Base-by-base conservation (phyloP, 306 rosid genomes). In the Sicyos edulis region DNA sequence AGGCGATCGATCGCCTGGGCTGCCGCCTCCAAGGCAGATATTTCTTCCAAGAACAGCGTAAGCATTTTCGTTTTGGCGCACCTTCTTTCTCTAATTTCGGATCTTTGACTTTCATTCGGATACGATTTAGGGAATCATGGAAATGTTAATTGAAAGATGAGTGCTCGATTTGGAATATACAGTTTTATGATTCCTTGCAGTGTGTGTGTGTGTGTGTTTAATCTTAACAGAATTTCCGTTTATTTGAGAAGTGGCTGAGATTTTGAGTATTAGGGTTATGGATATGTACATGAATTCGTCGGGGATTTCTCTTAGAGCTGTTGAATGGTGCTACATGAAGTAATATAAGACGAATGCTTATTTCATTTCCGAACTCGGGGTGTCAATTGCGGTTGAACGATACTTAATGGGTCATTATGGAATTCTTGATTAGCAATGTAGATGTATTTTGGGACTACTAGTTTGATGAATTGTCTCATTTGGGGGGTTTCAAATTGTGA, bases 1-100 rank as follows among this genome's bases (percentile, higher is more conserved):
- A 92, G 78, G 98, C 98, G 80, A 47, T 90, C 29, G 98, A 92
- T 82, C 98, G 96, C 78, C 88, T 92, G 17, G 98, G 96, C 37
- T 86, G 85, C 49, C 98, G 96, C 32, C 88, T 92, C 73, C 98
- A 92, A 65, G 96, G 98, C n/a, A 90, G 85, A 71, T 85, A 92
- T 80, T 83, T 74, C 86, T 92, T 92, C 84, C 92, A 87, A 78
- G 98, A 88, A 80, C 96, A 88, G 63, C 88, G 96, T 92, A 84
- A 7, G 86, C 58, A 67, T 66, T 22, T 40, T 34, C 2, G 4
- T 59, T n/a, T n/a, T n/a, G n/a, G n/a, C n/a, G n/a, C n/a, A n/a
- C n/a, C 50, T 4, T 17, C 24, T 62, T n/a, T 10, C 26, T 42
- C 29, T 40, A 37, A 8, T 40, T 0, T 40, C 5, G 26, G 70